Conservation (phyloP, 352 stramenopile species). For the Globisporangium echinulatum region DNA sequence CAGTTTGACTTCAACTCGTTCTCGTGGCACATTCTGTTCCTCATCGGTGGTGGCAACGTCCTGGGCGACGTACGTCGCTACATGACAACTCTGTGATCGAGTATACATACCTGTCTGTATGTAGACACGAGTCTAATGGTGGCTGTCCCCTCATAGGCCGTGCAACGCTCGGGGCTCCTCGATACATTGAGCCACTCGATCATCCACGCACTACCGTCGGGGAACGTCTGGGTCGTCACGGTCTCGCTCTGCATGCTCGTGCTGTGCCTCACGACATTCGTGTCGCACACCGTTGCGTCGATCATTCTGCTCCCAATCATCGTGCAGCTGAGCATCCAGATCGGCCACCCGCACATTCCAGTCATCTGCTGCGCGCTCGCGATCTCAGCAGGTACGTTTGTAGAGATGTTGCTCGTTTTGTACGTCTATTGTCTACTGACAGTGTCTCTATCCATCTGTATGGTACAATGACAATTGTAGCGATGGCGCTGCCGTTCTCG, state of each 20-base stretch:
- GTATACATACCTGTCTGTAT: not conserved
- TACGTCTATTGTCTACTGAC: not conserved
- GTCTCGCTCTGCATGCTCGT: conserved; percentile 84
- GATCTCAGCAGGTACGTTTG: conserved; percentile 76
- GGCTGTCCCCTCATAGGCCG: conserved; percentile 27
- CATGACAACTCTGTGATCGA: not conserved
- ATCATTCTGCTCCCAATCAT: conserved; percentile 92
- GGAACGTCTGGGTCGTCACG: conserved; percentile 81
- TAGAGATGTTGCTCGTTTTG: not conserved
- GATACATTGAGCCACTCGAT: conserved; percentile 80
- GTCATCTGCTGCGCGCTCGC: conserved; percentile 79
- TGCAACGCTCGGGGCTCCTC: conserved; percentile 77
- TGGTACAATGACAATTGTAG: conserved; percentile 18
- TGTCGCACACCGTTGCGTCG: conserved; percentile 90
- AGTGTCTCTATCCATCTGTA: not conserved
- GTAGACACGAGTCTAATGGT: not conserved
- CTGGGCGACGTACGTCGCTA: conserved; percentile 70
- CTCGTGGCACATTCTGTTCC: conserved; percentile 91
- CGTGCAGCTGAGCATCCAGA: conserved; percentile 84
- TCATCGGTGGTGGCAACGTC: conserved; percentile 90
- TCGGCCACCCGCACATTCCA: conserved; percentile 80
- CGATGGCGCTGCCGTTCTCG: conserved; percentile 88
- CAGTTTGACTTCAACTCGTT: conserved; percentile 94
- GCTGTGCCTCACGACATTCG: conserved; percentile 88
- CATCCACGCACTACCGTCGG: conserved; percentile 71